A percentile compares a stretch with the other conserved stretches of the same genome.
Evolutionary conservation across 345 rosid species (phyloP).

Genomic region (Syzygium oleosum): DNA sequence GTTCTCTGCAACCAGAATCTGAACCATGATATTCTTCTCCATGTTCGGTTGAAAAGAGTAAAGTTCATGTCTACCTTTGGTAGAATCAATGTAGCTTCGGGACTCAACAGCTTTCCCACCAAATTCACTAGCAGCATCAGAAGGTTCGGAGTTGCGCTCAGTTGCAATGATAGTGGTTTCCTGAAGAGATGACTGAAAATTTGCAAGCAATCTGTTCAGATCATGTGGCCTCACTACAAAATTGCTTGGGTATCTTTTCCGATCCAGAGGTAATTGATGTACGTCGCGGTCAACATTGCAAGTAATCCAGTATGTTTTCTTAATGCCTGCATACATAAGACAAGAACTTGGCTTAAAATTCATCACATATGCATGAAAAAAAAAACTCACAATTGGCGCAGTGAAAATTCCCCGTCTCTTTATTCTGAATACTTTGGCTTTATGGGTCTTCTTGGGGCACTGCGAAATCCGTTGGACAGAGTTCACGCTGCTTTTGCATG

Average conservation of each 20-base stretch:
- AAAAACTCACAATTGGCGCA: neutral
- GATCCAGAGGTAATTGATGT: conserved; percentile 77
- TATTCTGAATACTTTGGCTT: neutral
- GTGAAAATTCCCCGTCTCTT: neutral
- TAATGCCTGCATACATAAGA: conserved; percentile 40
- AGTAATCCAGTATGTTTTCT: conserved; percentile 68
- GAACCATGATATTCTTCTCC: conserved; percentile 7
- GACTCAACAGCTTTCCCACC: conserved; percentile 86
- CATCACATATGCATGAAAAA: neutral
- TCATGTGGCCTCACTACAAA: conserved; percentile 71
- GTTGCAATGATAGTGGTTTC: conserved; percentile 85
- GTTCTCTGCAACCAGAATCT: conserved; percentile 37
- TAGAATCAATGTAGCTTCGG: conserved; percentile 74
- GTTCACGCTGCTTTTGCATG: no score
- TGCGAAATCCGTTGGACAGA: no score
- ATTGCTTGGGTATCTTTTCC: conserved; percentile 47
- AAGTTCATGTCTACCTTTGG: conserved; percentile 41
- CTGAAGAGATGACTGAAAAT: conserved; percentile 82
- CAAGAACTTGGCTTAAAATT: no score
- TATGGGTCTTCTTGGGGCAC: neutral
- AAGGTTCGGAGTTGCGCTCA: conserved; percentile 40
- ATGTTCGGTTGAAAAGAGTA: neutral
- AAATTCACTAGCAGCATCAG: conserved; percentile 59
- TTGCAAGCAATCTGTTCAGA: conserved; percentile 53
- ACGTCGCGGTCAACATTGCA: conserved; percentile 80